These are phyloP conservation scores for Urtica urens DNA, from an alignment of 306 rosid species.

Conservation along the genomic window DNA sequence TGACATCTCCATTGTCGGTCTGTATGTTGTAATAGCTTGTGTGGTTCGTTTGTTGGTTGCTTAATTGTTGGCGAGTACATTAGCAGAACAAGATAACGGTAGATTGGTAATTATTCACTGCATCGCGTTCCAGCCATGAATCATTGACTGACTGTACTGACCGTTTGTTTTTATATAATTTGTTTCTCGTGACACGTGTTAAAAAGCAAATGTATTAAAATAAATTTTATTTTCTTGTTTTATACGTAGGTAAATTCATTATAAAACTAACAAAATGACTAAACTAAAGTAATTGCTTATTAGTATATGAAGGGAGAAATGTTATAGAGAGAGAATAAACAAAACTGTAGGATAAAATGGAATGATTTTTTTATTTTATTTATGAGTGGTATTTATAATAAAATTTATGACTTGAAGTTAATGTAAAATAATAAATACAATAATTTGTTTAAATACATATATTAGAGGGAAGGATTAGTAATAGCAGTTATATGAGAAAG, in stretches of 20 bases:
- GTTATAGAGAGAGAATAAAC: no score
- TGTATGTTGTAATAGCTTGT: not conserved
- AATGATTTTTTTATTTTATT: no score
- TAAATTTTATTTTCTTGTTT: no score
- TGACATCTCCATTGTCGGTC: constrained; percentile 42
- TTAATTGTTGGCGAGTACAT: constrained; percentile 4
- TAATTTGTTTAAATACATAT: no score
- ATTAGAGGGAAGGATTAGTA: no score
- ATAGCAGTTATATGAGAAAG: no score
- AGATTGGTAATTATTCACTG: not conserved
- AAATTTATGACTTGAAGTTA: no score
- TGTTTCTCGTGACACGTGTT: not conserved
- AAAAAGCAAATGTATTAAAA: no score
- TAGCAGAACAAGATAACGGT: not conserved
- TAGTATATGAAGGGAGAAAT: not conserved
- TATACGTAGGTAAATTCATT: not conserved
- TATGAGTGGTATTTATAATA: no score
- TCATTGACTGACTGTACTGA: not conserved
- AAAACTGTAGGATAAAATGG: no score
- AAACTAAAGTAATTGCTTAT: not conserved
- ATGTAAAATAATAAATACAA: no score
- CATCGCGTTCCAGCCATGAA: not conserved
- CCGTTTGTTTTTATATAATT: not conserved
- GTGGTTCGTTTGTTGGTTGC: not conserved
- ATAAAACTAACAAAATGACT: no score